Percentiles rank a stretch among this genome's conserved stretches.
These are phyloP conservation scores for Trichosanthes cucumerina DNA, from an alignment of 306 rosid genomes.

Conservation along the genomic window DNA sequence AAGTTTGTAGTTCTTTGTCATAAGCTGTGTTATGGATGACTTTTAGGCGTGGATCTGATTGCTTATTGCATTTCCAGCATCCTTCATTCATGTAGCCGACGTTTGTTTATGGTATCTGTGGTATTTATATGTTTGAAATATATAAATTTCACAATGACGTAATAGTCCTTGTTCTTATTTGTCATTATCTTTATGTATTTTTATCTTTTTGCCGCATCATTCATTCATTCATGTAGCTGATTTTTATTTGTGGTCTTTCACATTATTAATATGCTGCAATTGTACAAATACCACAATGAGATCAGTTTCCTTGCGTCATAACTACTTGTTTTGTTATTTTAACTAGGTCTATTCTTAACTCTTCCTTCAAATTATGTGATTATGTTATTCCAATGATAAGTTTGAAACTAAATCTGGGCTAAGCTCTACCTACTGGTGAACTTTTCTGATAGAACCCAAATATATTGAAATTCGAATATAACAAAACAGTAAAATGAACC, in stretches of 20 bases:
- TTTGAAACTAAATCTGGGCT: not conserved
- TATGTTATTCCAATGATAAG: not conserved
- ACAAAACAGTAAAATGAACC: too few relatives aligned
- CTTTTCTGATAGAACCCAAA: too few relatives aligned
- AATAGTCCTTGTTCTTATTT: not conserved
- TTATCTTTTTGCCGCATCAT: not conserved
- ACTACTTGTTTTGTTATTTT: not conserved
- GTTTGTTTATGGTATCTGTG: not conserved
- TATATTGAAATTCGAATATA: too few relatives aligned
- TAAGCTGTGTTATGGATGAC: not conserved
- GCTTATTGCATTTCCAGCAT: not conserved
- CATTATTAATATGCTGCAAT: not conserved
- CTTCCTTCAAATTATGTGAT: not conserved
- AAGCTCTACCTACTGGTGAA: not conserved
- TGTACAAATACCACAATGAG: not conserved
- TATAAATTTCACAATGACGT: not conserved
- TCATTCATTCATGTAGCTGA: not conserved
- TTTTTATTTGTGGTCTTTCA: not conserved
- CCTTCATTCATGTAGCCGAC: not conserved
- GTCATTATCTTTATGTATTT: not conserved
- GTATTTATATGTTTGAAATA: not conserved
- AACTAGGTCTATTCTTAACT: not conserved
- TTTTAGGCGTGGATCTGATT: not conserved
- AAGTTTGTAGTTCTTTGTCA: not conserved
- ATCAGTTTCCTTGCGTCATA: not conserved